Conservation (phyloP, 768 basidiomycete genomes). For the Lyophyllum semitale region DNA sequence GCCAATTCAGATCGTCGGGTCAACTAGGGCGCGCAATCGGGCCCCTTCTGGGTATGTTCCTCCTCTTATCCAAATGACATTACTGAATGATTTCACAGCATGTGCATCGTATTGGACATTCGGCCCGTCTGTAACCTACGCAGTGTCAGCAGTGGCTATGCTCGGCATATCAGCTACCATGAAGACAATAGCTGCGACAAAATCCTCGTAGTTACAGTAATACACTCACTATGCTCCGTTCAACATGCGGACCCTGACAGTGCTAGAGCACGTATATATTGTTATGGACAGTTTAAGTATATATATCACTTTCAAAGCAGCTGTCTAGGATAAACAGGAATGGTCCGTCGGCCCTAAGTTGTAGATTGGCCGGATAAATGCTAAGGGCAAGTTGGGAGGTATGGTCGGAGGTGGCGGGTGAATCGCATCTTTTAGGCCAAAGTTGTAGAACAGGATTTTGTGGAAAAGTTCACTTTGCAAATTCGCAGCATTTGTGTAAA, state of each 20-base stretch:
- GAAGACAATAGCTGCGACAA: constrained; percentile 46
- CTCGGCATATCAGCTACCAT: constrained; percentile 56
- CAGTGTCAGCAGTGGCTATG: constrained; percentile 66
- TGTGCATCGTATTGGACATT: constrained; percentile 90
- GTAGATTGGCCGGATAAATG: background rate
- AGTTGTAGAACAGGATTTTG: background rate
- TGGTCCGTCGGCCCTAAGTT: background rate
- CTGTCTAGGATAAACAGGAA: constrained; percentile 12
- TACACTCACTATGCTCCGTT: constrained; percentile 13
- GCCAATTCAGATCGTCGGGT: constrained; percentile 87
- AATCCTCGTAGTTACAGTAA: constrained; percentile 25
- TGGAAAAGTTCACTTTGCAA: constrained; percentile 1
- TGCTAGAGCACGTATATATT: constrained; percentile 2
- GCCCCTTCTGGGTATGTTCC: constrained; percentile 74
- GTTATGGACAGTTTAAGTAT: constrained; percentile 7
- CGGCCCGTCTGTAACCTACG: constrained; percentile 79
- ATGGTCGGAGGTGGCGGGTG: background rate
- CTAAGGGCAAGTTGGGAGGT: constrained; percentile 1
- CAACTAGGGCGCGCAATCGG: constrained; percentile 94
- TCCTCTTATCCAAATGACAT: constrained; percentile 12
- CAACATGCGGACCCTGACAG: background rate
- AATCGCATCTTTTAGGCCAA: constrained; percentile 4
- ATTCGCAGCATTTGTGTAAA: background rate
- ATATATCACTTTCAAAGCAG: constrained; percentile 18
- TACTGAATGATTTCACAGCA: constrained; percentile 44